These are phyloP conservation scores for Globisporangium ultimum DNA, from an alignment of 352 stramenopile species.

Conservation along the genomic window DNA sequence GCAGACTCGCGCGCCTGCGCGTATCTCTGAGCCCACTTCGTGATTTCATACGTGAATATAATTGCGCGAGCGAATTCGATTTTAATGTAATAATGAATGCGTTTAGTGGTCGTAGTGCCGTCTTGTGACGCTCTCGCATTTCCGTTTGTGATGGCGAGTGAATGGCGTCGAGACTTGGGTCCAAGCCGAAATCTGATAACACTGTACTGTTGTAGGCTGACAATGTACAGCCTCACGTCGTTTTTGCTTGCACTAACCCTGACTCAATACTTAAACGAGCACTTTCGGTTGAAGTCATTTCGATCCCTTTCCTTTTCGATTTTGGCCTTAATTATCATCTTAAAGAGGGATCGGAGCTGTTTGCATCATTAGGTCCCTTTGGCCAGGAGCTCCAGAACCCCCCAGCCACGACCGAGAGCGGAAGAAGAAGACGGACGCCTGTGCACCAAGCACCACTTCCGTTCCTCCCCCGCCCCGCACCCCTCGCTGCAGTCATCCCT, in stretches of 20 bases:
- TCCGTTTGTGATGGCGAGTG: background rate
- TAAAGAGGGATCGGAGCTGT: background rate
- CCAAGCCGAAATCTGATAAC: background rate
- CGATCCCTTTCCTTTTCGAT: background rate
- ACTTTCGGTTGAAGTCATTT: too few relatives aligned
- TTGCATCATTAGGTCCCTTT: slow-evolving; percentile 15
- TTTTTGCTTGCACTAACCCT: too few relatives aligned
- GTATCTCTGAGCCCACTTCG: background rate
- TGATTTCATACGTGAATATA: background rate
- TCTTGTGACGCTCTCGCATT: too few relatives aligned
- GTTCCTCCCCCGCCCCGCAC: slow-evolving; percentile 16
- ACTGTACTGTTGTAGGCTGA: background rate
- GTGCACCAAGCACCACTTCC: slow-evolving; percentile 7
- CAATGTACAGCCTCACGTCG: too few relatives aligned
- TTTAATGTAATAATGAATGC: too few relatives aligned
- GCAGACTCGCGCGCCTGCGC: too few relatives aligned
- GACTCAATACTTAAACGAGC: too few relatives aligned
- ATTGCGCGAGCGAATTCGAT: too few relatives aligned
- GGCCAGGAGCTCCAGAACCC: slow-evolving; percentile 2
- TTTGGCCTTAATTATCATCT: background rate
- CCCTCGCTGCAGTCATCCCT: slow-evolving; percentile 6
- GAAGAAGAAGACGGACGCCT: slow-evolving; percentile 9
- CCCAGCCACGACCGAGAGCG: background rate
- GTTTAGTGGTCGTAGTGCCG: too few relatives aligned
- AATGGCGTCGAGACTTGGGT: too few relatives aligned